Evolutionary conservation across 2,329 filamentous ascomycete genomes (phyloP).

Genomic region (Phaeosphaeriaceae sp.): DNA sequence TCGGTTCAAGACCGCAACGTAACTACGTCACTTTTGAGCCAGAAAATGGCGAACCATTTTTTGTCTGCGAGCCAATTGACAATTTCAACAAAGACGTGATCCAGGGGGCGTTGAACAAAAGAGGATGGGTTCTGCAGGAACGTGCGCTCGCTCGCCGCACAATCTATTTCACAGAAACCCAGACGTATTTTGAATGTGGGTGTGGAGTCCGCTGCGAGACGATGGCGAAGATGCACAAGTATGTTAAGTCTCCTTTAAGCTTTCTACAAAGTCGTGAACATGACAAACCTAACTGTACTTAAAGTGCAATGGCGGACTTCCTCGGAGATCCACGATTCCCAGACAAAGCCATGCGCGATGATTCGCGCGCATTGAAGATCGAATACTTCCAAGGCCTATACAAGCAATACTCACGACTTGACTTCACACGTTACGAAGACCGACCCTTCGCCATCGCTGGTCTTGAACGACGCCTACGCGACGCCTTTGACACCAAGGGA

Average conservation of each 20-base stretch:
- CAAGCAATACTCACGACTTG: slow-evolving; percentile 40
- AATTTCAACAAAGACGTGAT: slow-evolving; percentile 31
- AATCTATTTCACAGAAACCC: slow-evolving; percentile 32
- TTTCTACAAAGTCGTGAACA: neutral
- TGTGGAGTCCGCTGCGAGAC: slow-evolving; percentile 28
- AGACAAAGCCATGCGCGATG: slow-evolving; percentile 1
- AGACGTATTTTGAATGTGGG: slow-evolving; percentile 38
- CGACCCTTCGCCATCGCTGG: slow-evolving; percentile 43
- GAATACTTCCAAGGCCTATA: slow-evolving; percentile 26
- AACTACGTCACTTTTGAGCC: slow-evolving; percentile 10
- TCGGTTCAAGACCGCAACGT: neutral
- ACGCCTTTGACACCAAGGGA: slow-evolving; percentile 26
- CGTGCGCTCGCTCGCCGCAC: slow-evolving; percentile 29
- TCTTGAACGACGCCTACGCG: slow-evolving; percentile 37
- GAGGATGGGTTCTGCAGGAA: slow-evolving; percentile 40
- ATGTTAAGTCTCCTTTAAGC: neutral
- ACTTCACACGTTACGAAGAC: slow-evolving; percentile 23
- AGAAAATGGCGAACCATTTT: slow-evolving; percentile 10
- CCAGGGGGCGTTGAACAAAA: slow-evolving; percentile 18
- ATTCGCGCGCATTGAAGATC: slow-evolving; percentile 25
- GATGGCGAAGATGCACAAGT: slow-evolving; percentile 15
- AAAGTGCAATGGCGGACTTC: neutral
- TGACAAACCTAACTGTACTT: neutral
- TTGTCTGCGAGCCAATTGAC: slow-evolving; percentile 25
- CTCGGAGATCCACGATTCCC: slow-evolving; percentile 20